phyloP scores from a whole-genome alignment of 2,329 filamentous ascomycete genomes.

The Pseudofabraea citricarpa region DNA sequence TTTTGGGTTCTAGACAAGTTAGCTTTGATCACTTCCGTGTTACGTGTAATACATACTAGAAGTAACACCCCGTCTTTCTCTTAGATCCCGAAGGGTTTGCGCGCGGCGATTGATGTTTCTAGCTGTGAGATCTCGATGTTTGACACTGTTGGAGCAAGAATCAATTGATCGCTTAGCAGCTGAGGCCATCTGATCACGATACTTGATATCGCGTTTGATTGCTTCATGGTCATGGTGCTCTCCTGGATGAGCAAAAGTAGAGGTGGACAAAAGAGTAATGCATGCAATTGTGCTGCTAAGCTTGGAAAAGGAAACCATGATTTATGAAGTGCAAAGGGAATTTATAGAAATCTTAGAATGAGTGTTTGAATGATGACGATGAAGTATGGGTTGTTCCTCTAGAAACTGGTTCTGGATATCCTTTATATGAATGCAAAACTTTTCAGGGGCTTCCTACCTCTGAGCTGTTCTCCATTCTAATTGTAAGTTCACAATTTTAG shows the following conservation, averaged over 20 bases:
- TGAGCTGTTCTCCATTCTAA: too few species aligned
- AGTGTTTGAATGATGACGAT: too few species aligned
- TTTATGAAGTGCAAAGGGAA: too few species aligned
- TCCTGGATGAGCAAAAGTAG: constrained; percentile 14
- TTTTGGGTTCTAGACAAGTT: constrained; percentile 12
- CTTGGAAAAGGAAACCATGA: too few species aligned
- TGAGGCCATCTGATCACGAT: constrained; percentile 16
- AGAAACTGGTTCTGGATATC: too few species aligned
- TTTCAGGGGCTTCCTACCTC: too few species aligned
- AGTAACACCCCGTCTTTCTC: constrained; percentile 24
- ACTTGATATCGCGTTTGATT: constrained; percentile 16
- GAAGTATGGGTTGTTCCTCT: too few species aligned
- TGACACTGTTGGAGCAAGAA: constrained; percentile 30
- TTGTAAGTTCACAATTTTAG: too few species aligned
- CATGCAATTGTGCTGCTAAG: too few species aligned
- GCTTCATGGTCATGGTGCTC: constrained; percentile 12
- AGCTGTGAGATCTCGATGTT: constrained; percentile 29
- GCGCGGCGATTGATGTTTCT: constrained; percentile 30
- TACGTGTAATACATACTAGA: constrained; percentile 5
- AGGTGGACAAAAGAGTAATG: too few species aligned
- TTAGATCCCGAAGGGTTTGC: constrained; percentile 26
- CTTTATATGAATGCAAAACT: too few species aligned
- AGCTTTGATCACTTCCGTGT: background rate
- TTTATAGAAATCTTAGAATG: too few species aligned
- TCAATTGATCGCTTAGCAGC: constrained; percentile 23